A percentile compares a stretch with the other conserved stretches of the same genome.
Conservation (phyloP, 208 protist species). For the Crithidia brevicula region DNA sequence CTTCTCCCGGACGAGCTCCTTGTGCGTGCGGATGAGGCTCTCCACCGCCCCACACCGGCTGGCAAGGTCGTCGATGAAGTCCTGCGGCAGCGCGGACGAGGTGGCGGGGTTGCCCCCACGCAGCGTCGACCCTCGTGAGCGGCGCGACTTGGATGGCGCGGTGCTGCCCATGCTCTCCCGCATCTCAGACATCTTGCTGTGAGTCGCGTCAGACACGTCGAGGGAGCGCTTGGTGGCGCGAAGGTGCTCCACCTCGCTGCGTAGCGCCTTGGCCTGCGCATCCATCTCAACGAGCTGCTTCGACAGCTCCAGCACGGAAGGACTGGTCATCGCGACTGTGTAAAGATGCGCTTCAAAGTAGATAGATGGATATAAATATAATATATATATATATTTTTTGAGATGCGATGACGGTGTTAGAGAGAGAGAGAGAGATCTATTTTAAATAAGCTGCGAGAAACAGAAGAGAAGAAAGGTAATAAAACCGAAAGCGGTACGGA, state of each 20-base stretch:
- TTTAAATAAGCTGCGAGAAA: neutral
- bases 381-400: too few relatives aligned
- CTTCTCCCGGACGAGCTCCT: slow-evolving; percentile 45
- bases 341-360: too few relatives aligned
- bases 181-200: slow-evolving; percentile 33
- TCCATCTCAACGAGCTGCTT: slow-evolving; percentile 63
- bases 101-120: slow-evolving; percentile 11
- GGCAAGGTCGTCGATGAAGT: slow-evolving; percentile 59
- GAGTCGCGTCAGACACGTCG: slow-evolving; percentile 33
- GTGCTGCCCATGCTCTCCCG: slow-evolving; percentile 34
- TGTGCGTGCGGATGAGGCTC: slow-evolving; percentile 28
- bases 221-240: slow-evolving; percentile 54
- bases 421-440: neutral
- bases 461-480: neutral
- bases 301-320: slow-evolving; percentile 37
- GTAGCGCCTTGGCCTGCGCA: slow-evolving; percentile 58
- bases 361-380: too few relatives aligned
- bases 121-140: slow-evolving; percentile 15
- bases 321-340: slow-evolving; percentile 17
- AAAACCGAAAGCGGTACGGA: neutral
- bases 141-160: slow-evolving; percentile 21
- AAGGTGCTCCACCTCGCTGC: slow-evolving; percentile 63
- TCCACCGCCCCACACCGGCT: slow-evolving; percentile 56
- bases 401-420: too few relatives aligned
- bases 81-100: slow-evolving; percentile 39